Evolutionary conservation across 805 yeast genomes (phyloP), one percentile per base, ranked within the genome.

Genomic region (Isabelozyma rhagii): DNA sequence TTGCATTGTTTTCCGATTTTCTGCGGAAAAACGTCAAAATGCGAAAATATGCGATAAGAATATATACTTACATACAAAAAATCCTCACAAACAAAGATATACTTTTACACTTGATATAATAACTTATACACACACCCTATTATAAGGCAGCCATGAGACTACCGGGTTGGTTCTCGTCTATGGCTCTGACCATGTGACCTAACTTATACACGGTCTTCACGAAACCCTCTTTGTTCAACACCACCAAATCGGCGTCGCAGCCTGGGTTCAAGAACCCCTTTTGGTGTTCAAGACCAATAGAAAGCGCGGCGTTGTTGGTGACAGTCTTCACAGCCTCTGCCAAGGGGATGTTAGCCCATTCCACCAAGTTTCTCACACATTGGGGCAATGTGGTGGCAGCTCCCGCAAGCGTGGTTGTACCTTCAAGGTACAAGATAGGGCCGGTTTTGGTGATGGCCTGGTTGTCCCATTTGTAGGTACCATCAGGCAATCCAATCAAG

Each of bases 401-500:
- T 27, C 86, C 86, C 8, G 86, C 86, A 62, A 81, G 76, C 8
- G 84, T 82, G 47, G 74, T 71, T 8, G 84, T 80, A 31, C 81
- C 83, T 59, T 80, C 69, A 53, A 81, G 69, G 47, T 69, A 69
- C 52, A 81, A 67, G 42, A 68, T 61, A 41, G 71, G 60, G n/a
- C 81, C 84, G 17, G 66, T 65, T 60, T 81, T 81, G 34, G 66
- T 75, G 18, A 81, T 74, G 45, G 58, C 61, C 64, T 78, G 79
- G 48, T 70, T 67, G 50, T 70, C 77, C 82, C 85, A 80, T 53
- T 68, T 64, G 59, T 81, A 81, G 18, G 67, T 62, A n/a, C 86
- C 86, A 54, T 81, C 82, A 2, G 78, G 74, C 55, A 80, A 69
- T 1, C 86, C 86, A 54, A 80, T 72, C 57, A 79, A 71, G 56